Conservation (phyloP, 805 yeast species). For the Saccharomycopsis fermentans region DNA sequence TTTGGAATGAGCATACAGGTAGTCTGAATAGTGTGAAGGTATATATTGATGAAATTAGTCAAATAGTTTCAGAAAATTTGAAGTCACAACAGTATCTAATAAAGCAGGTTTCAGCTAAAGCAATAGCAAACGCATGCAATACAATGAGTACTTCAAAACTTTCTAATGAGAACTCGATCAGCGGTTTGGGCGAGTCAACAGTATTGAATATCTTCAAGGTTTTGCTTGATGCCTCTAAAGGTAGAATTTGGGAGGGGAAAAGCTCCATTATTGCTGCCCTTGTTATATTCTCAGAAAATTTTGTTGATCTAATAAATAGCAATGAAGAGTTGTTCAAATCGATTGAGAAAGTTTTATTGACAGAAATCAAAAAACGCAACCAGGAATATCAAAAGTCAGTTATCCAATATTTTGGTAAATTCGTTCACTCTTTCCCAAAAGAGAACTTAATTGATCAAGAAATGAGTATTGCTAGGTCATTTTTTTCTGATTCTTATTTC, state of each 20-base stretch:
- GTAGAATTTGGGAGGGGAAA: slow-evolving; percentile 85
- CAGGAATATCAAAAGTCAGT: slow-evolving; percentile 51
- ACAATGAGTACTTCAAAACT: slow-evolving; percentile 30
- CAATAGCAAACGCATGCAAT: slow-evolving; percentile 50
- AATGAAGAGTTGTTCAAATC: slow-evolving; percentile 27
- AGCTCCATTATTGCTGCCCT: slow-evolving; percentile 65
- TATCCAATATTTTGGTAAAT: slow-evolving; percentile 43
- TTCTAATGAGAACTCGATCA: slow-evolving; percentile 21
- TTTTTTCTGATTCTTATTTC: slow-evolving; percentile 32
- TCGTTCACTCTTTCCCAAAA: slow-evolving; percentile 30
- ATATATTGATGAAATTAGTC: slow-evolving; percentile 59
- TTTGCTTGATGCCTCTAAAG: slow-evolving; percentile 52
- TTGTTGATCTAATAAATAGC: slow-evolving; percentile 21
- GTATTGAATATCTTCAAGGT: slow-evolving; percentile 36
- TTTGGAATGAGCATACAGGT: slow-evolving; percentile 75
- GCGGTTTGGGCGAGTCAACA: slow-evolving; percentile 21
- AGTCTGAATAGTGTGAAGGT: slow-evolving; percentile 59
- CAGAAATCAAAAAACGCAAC: slow-evolving; percentile 61
- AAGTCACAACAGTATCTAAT: slow-evolving; percentile 49
- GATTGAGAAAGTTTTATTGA: slow-evolving; percentile 36
- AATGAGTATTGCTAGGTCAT: slow-evolving; percentile 24
- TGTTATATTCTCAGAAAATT: slow-evolving; percentile 40
- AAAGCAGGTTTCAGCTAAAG: slow-evolving; percentile 59
- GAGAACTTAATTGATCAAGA: slow-evolving; percentile 27
- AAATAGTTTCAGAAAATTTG: slow-evolving; percentile 39